Evolutionary conservation across 805 yeast species (phyloP), one percentile per base, ranked within the genome.

Genomic region (Schwanniomyces polymorphus): DNA sequence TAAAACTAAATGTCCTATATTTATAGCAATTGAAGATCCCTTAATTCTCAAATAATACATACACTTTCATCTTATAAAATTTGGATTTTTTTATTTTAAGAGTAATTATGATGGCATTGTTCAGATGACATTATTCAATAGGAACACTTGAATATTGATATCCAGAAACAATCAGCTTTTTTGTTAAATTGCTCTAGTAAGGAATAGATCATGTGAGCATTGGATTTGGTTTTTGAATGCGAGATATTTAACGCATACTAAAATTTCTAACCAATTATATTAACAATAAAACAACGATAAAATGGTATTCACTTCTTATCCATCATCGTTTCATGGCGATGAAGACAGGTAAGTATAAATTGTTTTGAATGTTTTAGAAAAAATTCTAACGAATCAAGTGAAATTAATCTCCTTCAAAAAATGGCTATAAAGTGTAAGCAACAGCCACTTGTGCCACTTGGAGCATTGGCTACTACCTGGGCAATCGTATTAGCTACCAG

Each of bases 361-460:
- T 5, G 5, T n/a, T 9, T 5, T 38, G 33, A 12, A 3, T 5
- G 37, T 41, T 11, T 18, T 26, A 10, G 10, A 6, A 21, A 14
- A 42, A 16, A n/a, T 14, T 44, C 46, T 57, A 54, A 60, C 60
- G 47, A 39, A n/a, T 35, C 38, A 53, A 68, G 73, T 43, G 76
- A 65, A 48, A 61, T 63, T 60, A 63, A 64, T 44, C 75, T 85
- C 48, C 55, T 83, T 39, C 82, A 84, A 43, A 84, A 80, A 59
- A 75, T 86, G 56, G 60, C 75, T 26, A 76, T 67, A 61, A 81
- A 86, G 56, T 82, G 88, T 50, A 87, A 84, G 60, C 86, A 90
- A 65, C 96, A 91, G 61, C 97, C 97, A 1, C 69, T 88, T 9
- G 97, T 91, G 1, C 97, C 97, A 1, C 46, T 90, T 5, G 97